Percentiles rank a stretch among this genome's conserved stretches.
These are phyloP conservation scores for Chionographis japonica DNA, from an alignment of 106 monocot species.

Conservation along the genomic window DNA sequence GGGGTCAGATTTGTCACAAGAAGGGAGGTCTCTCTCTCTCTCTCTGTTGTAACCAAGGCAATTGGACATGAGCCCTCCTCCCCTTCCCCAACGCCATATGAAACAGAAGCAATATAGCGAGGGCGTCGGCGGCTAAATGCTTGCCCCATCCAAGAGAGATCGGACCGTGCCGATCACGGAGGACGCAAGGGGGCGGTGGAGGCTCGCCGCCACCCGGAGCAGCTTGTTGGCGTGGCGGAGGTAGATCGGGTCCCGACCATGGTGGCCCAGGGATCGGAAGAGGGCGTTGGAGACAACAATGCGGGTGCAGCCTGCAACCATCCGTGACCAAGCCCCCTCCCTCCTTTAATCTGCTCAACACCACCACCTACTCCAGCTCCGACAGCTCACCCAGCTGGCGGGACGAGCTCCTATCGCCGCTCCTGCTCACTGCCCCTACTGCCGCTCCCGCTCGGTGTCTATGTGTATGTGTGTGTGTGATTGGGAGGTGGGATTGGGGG, in stretches of 20 bases:
- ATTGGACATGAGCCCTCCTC: constrained; percentile 19
- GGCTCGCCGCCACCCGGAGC: constrained; percentile 10
- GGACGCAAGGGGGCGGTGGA: neutral
- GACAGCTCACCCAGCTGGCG: no score
- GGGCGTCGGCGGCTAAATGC: constrained; percentile 31
- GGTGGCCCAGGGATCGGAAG: constrained; percentile 1
- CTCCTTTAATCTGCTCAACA: no score
- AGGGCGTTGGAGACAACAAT: constrained; percentile 12
- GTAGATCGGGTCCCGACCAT: constrained; percentile 2
- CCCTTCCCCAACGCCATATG: neutral
- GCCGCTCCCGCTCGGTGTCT: no score
- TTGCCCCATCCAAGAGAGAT: constrained; percentile 18
- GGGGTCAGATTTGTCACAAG: no score
- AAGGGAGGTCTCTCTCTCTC: no score
- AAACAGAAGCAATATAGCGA: constrained; percentile 38
- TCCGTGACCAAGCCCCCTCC: no score
- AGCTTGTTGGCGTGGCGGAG: constrained; percentile 16
- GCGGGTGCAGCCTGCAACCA: constrained; percentile 1
- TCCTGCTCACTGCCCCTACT: no score
- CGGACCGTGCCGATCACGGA: constrained; percentile 3
- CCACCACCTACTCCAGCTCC: no score
- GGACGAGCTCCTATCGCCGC: no score
- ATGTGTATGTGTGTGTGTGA: no score
- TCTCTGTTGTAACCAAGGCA: no score
- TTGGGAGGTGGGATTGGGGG: no score